phyloP scores from a whole-genome alignment of 2,329 filamentous ascomycete species.

The Neocatenulostroma microsporum region DNA sequence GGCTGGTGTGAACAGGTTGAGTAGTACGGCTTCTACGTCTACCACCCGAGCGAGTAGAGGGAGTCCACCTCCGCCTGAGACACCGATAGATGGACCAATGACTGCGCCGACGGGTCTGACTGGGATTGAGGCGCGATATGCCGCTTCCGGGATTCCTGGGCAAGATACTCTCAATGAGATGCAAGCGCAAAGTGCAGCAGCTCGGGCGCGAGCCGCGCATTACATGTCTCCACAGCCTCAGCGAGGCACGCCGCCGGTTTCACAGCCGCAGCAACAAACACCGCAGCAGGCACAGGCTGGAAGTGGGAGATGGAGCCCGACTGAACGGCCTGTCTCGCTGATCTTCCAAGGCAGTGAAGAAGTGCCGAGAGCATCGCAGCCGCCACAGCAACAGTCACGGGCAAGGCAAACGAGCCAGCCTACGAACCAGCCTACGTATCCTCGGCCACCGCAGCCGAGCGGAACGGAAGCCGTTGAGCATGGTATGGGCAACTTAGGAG shows the following conservation, averaged over 20 bases:
- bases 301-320: slow-evolving; percentile 83
- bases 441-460: slow-evolving; percentile 38
- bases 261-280: slow-evolving; percentile 28
- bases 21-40: slow-evolving; percentile 83
- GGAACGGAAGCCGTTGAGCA: slow-evolving; percentile 62
- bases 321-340: slow-evolving; percentile 76
- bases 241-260: slow-evolving; percentile 37
- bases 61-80: slow-evolving; percentile 91
- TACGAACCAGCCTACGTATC: slow-evolving; percentile 32
- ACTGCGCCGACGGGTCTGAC: slow-evolving; percentile 38
- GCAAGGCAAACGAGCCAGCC: slow-evolving; percentile 24
- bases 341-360: slow-evolving; percentile 82
- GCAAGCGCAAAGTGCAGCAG: slow-evolving; percentile 67
- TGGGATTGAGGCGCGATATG: slow-evolving; percentile 85
- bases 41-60: slow-evolving; percentile 87
- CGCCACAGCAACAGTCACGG: slow-evolving; percentile 8
- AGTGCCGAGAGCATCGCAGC: slow-evolving; percentile 14
- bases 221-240: slow-evolving; percentile 48
- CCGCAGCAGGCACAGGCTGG: slow-evolving; percentile 13
- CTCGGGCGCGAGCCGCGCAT: slow-evolving; percentile 70
- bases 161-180: slow-evolving; percentile 73
- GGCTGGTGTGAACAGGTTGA: slow-evolving; percentile 52
- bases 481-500: slow-evolving; percentile 75
- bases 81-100: slow-evolving; percentile 54
- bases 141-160: slow-evolving; percentile 81